These are phyloP conservation scores for Knoxia roxburghii DNA, from an alignment of 257 asterid genomes.

Conservation along the genomic window DNA sequence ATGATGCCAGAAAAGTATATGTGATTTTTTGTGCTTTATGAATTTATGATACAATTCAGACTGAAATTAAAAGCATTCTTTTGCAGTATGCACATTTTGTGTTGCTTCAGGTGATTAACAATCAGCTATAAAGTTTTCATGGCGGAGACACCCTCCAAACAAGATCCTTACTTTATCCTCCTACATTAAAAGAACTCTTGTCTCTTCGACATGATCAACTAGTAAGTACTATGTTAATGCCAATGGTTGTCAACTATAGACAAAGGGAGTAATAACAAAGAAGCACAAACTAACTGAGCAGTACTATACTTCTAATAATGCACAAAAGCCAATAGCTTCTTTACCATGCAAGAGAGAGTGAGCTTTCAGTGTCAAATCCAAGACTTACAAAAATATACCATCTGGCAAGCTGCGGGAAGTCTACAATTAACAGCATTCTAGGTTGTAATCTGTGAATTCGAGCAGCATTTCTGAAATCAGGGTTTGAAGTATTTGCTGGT, in stretches of 20 bases:
- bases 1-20: not conserved
- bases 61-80: no score
- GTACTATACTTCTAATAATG: not conserved
- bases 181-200: no score
- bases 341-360: not conserved
- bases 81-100: not conserved
- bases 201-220: not conserved
- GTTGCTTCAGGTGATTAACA: no score
- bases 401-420: not conserved
- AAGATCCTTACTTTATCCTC: no score
- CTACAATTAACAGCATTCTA: conserved; percentile 7
- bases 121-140: no score
- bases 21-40: not conserved
- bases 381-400: conserved; percentile 12
- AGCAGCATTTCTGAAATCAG: conserved; percentile 65
- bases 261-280: not conserved
- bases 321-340: conserved; percentile 7
- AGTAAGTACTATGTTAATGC: no score
- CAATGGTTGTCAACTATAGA: not conserved
- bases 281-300: not conserved
- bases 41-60: not conserved
- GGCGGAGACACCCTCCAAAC: no score
- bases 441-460: conserved; percentile 25
- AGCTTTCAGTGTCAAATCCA: conserved; percentile 1
- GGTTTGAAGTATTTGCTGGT: conserved; percentile 40